These are phyloP conservation scores for Combretum micranthum DNA, from an alignment of 345 rosid species.

Conservation along the genomic window DNA sequence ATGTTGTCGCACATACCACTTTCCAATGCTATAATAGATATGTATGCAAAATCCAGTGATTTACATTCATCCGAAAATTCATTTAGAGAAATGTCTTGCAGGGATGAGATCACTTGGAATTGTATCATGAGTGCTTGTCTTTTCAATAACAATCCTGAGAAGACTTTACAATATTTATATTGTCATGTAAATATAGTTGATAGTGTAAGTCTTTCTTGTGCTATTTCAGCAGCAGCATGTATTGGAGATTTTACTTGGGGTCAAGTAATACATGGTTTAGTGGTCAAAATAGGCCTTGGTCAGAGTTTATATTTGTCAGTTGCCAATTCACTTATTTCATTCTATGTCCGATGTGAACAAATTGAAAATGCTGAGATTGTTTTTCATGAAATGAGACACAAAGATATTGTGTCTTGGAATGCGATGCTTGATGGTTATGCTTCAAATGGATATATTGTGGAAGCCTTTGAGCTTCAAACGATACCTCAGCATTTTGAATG, in stretches of 20 bases:
- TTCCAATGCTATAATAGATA: slow-evolving; percentile 43
- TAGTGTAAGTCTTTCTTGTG: no score
- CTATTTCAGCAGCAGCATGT: slow-evolving; percentile 44
- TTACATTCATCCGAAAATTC: slow-evolving; percentile 33
- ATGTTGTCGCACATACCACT: slow-evolving; percentile 32
- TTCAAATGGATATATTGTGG: no score
- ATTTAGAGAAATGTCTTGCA: slow-evolving; percentile 25
- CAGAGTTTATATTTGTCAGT: no score
- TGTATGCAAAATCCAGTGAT: slow-evolving; percentile 52
- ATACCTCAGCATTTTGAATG: slow-evolving; percentile 18
- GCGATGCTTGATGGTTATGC: slow-evolving; percentile 43
- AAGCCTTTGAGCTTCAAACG: slow-evolving; percentile 34
- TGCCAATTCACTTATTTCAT: slow-evolving; percentile 46
- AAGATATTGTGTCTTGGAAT: slow-evolving; percentile 53
- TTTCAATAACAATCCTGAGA: slow-evolving; percentile 27
- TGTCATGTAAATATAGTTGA: slow-evolving; percentile 30
- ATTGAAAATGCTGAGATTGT: slow-evolving; percentile 29
- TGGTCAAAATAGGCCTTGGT: slow-evolving; percentile 37
- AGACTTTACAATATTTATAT: slow-evolving; percentile 37
- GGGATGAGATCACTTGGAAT: slow-evolving; percentile 63
- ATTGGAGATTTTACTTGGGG: slow-evolving; percentile 30
- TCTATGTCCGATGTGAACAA: slow-evolving; percentile 40
- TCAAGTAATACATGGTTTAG: slow-evolving; percentile 33
- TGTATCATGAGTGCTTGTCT: slow-evolving; percentile 46
- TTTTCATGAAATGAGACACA: slow-evolving; percentile 21